Percentiles rank a stretch among this genome's conserved stretches.
These are phyloP conservation scores for Pulicaria dysenterica DNA, from an alignment of 129 eudicot genomes.

Conservation along the genomic window DNA sequence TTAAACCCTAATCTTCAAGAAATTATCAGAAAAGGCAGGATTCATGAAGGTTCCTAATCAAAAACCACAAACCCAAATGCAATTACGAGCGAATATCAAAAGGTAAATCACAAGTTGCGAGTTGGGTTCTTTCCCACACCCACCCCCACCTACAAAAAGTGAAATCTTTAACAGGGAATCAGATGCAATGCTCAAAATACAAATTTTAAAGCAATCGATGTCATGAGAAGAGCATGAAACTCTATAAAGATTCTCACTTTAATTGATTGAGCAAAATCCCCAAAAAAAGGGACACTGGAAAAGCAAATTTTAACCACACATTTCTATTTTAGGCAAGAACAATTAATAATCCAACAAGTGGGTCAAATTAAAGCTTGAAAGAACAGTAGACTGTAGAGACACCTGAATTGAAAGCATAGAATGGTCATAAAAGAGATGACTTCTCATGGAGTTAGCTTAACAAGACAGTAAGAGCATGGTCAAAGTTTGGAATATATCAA, in stretches of 20 bases:
- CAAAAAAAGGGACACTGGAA: not conserved
- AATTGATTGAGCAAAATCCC: slow-evolving; percentile 24
- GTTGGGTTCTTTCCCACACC: slow-evolving; percentile 23
- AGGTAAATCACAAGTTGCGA: slow-evolving; percentile 24
- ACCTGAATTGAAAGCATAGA: slow-evolving; percentile 12
- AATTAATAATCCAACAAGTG: too few relatives aligned
- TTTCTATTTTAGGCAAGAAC: slow-evolving; percentile 22
- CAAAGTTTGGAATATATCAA: slow-evolving; percentile 14
- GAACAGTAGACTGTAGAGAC: slow-evolving; percentile 11
- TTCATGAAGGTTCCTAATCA: slow-evolving; percentile 1
- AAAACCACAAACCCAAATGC: slow-evolving; percentile 18
- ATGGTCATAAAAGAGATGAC: not conserved
- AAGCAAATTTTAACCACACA: slow-evolving; percentile 22
- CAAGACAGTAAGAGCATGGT: not conserved
- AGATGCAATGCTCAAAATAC: slow-evolving; percentile 42
- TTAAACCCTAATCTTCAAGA: slow-evolving; percentile 30
- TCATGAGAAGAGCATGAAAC: slow-evolving; percentile 10
- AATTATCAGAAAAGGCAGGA: slow-evolving; percentile 1
- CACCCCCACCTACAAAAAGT: slow-evolving; percentile 28
- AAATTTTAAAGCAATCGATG: slow-evolving; percentile 31
- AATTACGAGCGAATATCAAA: slow-evolving; percentile 26
- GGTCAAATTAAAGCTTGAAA: slow-evolving; percentile 7
- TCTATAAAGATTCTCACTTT: slow-evolving; percentile 20
- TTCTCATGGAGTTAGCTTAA: slow-evolving; percentile 13
- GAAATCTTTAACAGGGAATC: slow-evolving; percentile 32